Evolutionary conservation across 345 rosid species (phyloP).

Genomic region (Pistacia integerrima): DNA sequence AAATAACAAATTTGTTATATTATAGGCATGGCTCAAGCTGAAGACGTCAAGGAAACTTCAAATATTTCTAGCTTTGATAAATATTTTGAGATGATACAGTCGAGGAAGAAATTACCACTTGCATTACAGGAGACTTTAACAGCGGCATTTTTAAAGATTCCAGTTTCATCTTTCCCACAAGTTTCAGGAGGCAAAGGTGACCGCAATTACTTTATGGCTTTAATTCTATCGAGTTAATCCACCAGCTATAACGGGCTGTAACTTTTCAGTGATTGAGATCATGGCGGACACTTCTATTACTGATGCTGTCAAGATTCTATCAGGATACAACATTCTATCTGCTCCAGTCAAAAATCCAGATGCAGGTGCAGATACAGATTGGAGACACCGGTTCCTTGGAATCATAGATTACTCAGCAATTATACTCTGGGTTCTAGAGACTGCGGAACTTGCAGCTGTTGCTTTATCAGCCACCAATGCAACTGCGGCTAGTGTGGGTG

Average conservation of each 20-base stretch:
- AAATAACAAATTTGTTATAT: not conserved
- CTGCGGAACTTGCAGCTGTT: constrained; percentile 74
- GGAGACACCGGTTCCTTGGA: constrained; percentile 79
- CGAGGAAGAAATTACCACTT: constrained; percentile 68
- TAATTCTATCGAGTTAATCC: not conserved
- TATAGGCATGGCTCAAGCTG: constrained; percentile 44
- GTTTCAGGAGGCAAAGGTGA: constrained; percentile 81
- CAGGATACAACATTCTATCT: constrained; percentile 72
- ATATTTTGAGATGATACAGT: constrained; percentile 70
- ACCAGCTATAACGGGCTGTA: not conserved
- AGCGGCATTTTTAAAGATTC: constrained; percentile 72
- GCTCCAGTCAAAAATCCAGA: constrained; percentile 76
- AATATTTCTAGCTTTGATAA: constrained; percentile 57
- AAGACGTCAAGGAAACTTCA: constrained; percentile 27
- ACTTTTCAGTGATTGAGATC: constrained; percentile 69
- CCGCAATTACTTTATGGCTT: not conserved
- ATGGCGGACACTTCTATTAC: constrained; percentile 65
- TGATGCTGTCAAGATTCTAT: constrained; percentile 72
- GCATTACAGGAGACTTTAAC: constrained; percentile 72
- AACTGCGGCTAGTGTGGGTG: constrained; percentile 76
- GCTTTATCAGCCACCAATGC: constrained; percentile 72
- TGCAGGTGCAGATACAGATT: constrained; percentile 47
- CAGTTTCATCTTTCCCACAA: constrained; percentile 77
- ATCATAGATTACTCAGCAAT: constrained; percentile 78
- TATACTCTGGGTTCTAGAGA: constrained; percentile 81